A percentile compares a stretch with the other conserved stretches of the same genome.
These are phyloP conservation scores for Pilasporangium apinafurcum DNA, from an alignment of 352 stramenopile species.

Conservation along the genomic window DNA sequence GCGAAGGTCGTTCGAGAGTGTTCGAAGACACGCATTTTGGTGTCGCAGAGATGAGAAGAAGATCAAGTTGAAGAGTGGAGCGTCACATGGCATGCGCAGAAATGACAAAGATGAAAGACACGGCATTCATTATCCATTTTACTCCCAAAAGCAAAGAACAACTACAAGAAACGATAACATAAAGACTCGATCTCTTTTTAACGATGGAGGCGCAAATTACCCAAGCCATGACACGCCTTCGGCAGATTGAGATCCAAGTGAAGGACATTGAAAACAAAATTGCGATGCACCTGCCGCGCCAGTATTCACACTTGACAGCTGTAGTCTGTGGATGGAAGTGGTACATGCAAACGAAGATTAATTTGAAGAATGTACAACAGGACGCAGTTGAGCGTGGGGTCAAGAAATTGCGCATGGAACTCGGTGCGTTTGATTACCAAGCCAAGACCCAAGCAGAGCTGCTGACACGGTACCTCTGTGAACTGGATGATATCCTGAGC, in stretches of 20 bases:
- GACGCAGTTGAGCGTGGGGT: conserved; percentile 2
- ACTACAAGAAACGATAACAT: background rate
- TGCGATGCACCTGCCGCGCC: conserved; percentile 19
- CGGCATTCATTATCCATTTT: conserved; percentile 28
- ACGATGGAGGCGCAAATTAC: conserved; percentile 19
- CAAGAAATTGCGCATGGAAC: conserved; percentile 42
- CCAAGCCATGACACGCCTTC: conserved; percentile 31
- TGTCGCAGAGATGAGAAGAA: too few species aligned
- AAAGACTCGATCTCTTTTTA: background rate
- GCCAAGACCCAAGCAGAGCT: conserved; percentile 54
- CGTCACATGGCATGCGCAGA: too few species aligned
- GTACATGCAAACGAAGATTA: conserved; percentile 19
- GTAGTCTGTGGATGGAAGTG: conserved; percentile 36
- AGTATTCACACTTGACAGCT: conserved; percentile 22
- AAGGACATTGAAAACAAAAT: conserved; percentile 35
- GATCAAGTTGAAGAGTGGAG: too few species aligned
- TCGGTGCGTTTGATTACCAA: conserved; percentile 55
- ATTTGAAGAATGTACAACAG: conserved; percentile 3
- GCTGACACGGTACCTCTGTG: conserved; percentile 42
- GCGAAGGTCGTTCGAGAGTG: too few species aligned
- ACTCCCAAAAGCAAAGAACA: conserved; percentile 4
- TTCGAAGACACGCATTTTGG: too few species aligned
- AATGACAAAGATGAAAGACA: too few species aligned
- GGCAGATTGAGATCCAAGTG: conserved; percentile 33
- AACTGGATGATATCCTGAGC: conserved; percentile 62